Conservation (phyloP, 805 yeast species). For the Metschnikowia continentalis region DNA sequence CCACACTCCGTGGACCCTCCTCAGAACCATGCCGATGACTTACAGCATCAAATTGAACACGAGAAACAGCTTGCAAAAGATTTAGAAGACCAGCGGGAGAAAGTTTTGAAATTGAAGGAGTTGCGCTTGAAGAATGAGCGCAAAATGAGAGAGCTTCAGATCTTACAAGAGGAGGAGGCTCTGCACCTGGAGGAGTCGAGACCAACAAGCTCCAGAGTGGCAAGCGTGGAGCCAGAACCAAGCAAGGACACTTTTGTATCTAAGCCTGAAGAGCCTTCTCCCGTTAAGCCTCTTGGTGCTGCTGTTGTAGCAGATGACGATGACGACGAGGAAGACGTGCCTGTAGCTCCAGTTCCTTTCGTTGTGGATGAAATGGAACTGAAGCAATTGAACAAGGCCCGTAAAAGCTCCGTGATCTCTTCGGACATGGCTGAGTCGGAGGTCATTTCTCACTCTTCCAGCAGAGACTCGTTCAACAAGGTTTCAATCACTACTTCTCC, state of each 20-base stretch:
- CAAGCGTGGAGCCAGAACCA: neutral
- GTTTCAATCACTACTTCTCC: constrained; percentile 5
- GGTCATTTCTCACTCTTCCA: constrained; percentile 1
- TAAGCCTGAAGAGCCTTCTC: neutral
- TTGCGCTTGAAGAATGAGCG: constrained; percentile 27
- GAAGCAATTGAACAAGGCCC: constrained; percentile 8
- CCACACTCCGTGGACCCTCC: neutral
- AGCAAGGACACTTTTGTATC: neutral
- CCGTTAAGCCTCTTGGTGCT: neutral
- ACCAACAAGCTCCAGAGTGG: neutral
- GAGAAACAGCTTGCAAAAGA: constrained; percentile 37
- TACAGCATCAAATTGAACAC: constrained; percentile 34
- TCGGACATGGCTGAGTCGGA: neutral
- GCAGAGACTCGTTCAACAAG: constrained; percentile 3
- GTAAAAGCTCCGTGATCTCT: neutral
- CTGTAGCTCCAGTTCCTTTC: constrained; percentile 16
- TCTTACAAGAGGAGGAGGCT: constrained; percentile 14
- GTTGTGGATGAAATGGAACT: constrained; percentile 24
- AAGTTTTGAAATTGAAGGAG: constrained; percentile 31
- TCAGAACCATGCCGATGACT: constrained; percentile 19
- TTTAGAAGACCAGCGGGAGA: constrained; percentile 35
- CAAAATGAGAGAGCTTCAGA: constrained; percentile 18
- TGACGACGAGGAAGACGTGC: constrained; percentile 22
- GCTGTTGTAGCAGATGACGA: constrained; percentile 4
- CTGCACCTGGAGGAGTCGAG: constrained; percentile 2